Evolutionary conservation across 495 filamentous ascomycete genomes (phyloP), one percentile per base, ranked within the genome.

Genomic region (Annulohypoxylon bovei): DNA sequence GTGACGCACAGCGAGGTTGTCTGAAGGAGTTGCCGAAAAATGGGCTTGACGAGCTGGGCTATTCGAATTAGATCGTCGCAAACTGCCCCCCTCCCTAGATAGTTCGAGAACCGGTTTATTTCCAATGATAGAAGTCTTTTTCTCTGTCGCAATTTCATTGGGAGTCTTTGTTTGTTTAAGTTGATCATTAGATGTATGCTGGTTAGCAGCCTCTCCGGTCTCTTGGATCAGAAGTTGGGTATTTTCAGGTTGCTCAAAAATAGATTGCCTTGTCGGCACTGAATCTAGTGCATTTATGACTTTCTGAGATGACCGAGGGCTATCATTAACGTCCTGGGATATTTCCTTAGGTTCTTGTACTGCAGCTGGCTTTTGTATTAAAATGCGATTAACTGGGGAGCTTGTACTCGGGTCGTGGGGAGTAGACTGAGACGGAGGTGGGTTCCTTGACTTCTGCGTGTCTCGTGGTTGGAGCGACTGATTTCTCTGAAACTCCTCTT

Each of bases 1-100:
- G 75, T 97, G 93, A 64, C 86, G 89, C 78, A 78, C 90, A 67
- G 59, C 84, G 76, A 78, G 86, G 77, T 70, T 87, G 52, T 83
- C 81, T 14, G 81, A 73, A 30, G 65, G 70, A 12, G 78, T 74
- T 59, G 85, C 76, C 1, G 90, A 89, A 68, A 97, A 97, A 62
- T 90, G 92, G 14, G 93, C 87, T 32, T 89, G 90, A 52, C 93
- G 85, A 12, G 85, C 70, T 22, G 76, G 77, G 25, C 72, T 79
- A 39, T 66, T 77, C 7, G 81, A 84, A 50, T 63, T 74, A 1
- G 76, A 77, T 16, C 81, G 73, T 35, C 54, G 65, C 14, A 55
- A 23, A 25, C 28, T 37, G n/a, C 35, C 50, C 3, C 16, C 63
- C 50, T 73, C 65, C 9, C 12, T 54, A n/a, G 67, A 57, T 52